A percentile compares a stretch with the other conserved stretches of the same genome.
phyloP scores from a whole-genome alignment of 192 early-diverging fungal genomes.

The Rhizoclosmatium globosum region DNA sequence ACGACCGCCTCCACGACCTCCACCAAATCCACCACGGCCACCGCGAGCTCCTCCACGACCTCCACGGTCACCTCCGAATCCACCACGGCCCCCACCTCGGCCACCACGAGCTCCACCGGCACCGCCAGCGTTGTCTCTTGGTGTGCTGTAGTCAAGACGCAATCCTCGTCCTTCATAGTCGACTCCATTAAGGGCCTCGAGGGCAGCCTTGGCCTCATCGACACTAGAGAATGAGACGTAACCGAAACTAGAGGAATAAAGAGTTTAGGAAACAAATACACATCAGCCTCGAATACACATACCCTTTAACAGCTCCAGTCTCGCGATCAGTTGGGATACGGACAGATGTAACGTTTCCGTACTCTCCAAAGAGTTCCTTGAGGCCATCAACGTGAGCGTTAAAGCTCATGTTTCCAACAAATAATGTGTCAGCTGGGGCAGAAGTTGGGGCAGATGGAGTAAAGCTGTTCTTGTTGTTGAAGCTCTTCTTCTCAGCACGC shows the following conservation, averaged over 20 bases:
- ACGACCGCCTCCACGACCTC: constrained; percentile 42
- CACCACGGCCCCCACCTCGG: constrained; percentile 50
- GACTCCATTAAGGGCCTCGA: constrained; percentile 77
- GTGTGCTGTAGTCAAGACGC: constrained; percentile 84
- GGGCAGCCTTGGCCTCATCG: constrained; percentile 60
- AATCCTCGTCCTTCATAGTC: constrained; percentile 84
- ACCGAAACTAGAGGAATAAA: constrained; percentile 43
- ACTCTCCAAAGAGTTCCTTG: constrained; percentile 55
- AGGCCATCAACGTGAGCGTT: constrained; percentile 72
- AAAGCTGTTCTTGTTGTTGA: constrained; percentile 21
- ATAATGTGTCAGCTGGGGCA: constrained; percentile 77
- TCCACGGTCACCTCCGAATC: constrained; percentile 57
- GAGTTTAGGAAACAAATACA: neutral
- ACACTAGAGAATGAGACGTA: constrained; percentile 58
- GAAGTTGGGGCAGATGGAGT: constrained; percentile 49
- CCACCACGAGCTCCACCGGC: constrained; percentile 57
- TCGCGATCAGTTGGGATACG: constrained; percentile 82
- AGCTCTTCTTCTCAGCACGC: constrained; percentile 51
- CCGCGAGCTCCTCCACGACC: constrained; percentile 54
- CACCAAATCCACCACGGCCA: constrained; percentile 55
- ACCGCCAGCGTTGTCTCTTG: constrained; percentile 42
- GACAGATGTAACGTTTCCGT: constrained; percentile 67
- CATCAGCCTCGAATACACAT: neutral
- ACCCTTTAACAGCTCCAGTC: constrained; percentile 75
- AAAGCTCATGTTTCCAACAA: constrained; percentile 82